Conservation (phyloP, 2,329 filamentous ascomycete genomes). For the Colletotrichum lini region DNA sequence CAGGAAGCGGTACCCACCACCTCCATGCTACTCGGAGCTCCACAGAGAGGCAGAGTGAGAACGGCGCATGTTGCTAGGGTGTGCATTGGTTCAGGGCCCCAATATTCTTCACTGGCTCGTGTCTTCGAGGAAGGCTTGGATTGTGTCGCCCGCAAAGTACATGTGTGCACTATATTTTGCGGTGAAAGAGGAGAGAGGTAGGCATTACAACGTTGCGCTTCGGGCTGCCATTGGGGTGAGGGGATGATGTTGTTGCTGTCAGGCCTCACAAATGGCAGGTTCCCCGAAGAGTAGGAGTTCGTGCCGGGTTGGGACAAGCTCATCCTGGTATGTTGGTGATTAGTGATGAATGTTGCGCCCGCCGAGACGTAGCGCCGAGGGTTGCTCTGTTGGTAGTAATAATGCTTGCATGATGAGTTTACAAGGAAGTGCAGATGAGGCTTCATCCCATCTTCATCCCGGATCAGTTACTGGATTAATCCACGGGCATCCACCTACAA, state of each 20-base stretch:
- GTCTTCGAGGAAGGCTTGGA: not conserved
- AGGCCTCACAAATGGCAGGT: not conserved
- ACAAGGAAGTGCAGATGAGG: conserved; percentile 21
- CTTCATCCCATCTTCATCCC: conserved; percentile 31
- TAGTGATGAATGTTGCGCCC: conserved; percentile 27
- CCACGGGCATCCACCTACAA: conserved; percentile 21
- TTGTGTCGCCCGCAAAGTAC: not conserved
- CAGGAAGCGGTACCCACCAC: conserved; percentile 31
- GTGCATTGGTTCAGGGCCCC: conserved; percentile 16
- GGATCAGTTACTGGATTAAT: conserved; percentile 41
- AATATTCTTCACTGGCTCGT: conserved; percentile 2
- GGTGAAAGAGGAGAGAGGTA: not conserved
- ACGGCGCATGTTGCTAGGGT: not conserved
- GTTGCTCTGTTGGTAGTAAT: conserved; percentile 12
- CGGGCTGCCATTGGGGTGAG: conserved; percentile 26
- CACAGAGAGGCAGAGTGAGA: conserved; percentile 8
- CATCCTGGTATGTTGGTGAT: conserved; percentile 23
- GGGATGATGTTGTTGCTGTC: not conserved
- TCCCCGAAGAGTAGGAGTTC: conserved; percentile 13
- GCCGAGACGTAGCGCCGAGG: not conserved
- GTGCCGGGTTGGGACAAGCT: conserved; percentile 31
- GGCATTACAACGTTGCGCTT: conserved; percentile 12
- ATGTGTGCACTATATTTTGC: not conserved
- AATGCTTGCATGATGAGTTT: conserved; percentile 8
- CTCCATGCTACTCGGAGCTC: conserved; percentile 22